These are phyloP conservation scores for Debaryomyces psychrophilus DNA, from an alignment of 1,139 yeast genomes.

Conservation along the genomic window DNA sequence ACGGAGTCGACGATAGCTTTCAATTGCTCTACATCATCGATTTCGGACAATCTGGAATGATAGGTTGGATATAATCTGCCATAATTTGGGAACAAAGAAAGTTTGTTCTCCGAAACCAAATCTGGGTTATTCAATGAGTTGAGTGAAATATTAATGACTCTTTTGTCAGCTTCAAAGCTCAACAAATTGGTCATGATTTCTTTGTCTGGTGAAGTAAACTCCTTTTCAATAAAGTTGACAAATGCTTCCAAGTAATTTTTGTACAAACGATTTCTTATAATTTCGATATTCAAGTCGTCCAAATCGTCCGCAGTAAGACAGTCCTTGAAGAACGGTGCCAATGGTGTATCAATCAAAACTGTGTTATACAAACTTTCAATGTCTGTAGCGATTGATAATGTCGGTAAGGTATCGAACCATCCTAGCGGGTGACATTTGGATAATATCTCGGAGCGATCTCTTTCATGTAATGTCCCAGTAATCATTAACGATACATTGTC, in stretches of 20 bases:
- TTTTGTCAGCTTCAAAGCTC: conserved; percentile 91
- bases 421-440: conserved; percentile 95
- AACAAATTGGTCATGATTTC: conserved; percentile 80
- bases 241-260: conserved; percentile 93
- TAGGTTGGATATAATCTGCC: conserved; percentile 83
- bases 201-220: conserved; percentile 73
- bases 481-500: conserved; percentile 95
- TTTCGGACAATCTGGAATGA: conserved; percentile 67
- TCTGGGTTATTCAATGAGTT: conserved; percentile 84
- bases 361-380: conserved; percentile 89
- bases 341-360: conserved; percentile 95
- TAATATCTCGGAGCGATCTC: conserved; percentile 85
- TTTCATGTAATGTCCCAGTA: conserved; percentile 94
- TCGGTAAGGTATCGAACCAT: conserved; percentile 97
- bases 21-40: conserved; percentile 86
- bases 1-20: conserved; percentile 72
- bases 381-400: conserved; percentile 91
- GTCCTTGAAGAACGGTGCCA: conserved; percentile 93
- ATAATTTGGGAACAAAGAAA: conserved; percentile 70
- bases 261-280: conserved; percentile 87
- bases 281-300: conserved; percentile 94
- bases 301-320: conserved; percentile 92
- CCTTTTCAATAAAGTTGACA: conserved; percentile 59
- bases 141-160: conserved; percentile 87
- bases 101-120: conserved; percentile 69